Percentiles rank a stretch among this genome's conserved stretches.
phyloP scores from a whole-genome alignment of 495 filamentous ascomycete genomes.

The Diplogelasinospora grovesii region DNA sequence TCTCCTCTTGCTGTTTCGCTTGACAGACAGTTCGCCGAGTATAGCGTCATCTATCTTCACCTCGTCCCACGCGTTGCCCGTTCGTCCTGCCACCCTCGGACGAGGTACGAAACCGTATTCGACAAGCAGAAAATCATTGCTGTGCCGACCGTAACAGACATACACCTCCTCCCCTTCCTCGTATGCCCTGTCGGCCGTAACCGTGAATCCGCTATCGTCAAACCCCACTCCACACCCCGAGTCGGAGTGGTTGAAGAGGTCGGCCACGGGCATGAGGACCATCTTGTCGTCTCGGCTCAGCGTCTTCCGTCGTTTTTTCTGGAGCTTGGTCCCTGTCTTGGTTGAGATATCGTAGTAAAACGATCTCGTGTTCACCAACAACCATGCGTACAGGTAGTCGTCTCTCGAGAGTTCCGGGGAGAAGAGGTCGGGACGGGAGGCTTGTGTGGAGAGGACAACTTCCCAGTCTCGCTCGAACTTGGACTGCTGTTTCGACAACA shows the following conservation, averaged over 20 bases:
- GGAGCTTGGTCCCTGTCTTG: too few species aligned
- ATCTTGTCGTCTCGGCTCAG: slow-evolving; percentile 62
- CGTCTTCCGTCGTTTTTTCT: slow-evolving; percentile 36
- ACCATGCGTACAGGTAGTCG: slow-evolving; percentile 65
- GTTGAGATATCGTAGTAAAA: slow-evolving; percentile 70
- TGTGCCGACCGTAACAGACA: slow-evolving; percentile 74
- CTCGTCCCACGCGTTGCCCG: slow-evolving; percentile 60
- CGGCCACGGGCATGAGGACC: slow-evolving; percentile 76
- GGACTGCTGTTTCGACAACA: slow-evolving; percentile 54
- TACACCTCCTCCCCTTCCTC: slow-evolving; percentile 64
- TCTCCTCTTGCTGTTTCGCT: too few species aligned
- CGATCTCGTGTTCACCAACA: slow-evolving; percentile 74
- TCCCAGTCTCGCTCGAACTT: slow-evolving; percentile 61
- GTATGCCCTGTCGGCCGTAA: slow-evolving; percentile 51
- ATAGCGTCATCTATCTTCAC: slow-evolving; percentile 63
- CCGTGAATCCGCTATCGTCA: slow-evolving; percentile 51
- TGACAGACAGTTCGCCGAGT: slow-evolving; percentile 42
- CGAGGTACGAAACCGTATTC: slow-evolving; percentile 82
- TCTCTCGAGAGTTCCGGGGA: slow-evolving; percentile 42
- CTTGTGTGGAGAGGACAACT: slow-evolving; percentile 38
- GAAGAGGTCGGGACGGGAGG: background rate
- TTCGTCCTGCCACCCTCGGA: too few species aligned
- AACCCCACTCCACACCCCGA: slow-evolving; percentile 58
- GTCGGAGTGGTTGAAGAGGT: slow-evolving; percentile 80
- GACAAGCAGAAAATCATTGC: slow-evolving; percentile 72